These are phyloP conservation scores for Maudiozyma turicensis DNA, from an alignment of 805 yeast species.

Conservation along the genomic window DNA sequence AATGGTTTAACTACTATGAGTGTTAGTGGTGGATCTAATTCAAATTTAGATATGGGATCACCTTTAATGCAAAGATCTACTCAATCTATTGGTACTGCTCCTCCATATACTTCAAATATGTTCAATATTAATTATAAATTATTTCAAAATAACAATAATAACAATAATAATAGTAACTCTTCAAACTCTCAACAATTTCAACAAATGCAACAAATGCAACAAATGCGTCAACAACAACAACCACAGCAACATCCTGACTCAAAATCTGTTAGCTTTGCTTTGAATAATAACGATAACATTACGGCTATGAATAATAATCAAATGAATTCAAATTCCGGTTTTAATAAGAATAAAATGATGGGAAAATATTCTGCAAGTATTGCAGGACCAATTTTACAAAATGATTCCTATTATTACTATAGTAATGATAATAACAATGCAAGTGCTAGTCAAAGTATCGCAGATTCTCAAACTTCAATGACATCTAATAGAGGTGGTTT, in stretches of 20 bases:
- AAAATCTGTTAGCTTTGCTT: slow-evolving; percentile 21
- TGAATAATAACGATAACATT: slow-evolving; percentile 2
- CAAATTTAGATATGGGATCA: slow-evolving; percentile 6
- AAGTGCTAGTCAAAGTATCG: background rate
- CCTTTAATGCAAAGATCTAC: slow-evolving; percentile 21
- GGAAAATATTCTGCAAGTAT: slow-evolving; percentile 24
- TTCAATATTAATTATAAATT: slow-evolving; percentile 2
- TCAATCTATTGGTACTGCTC: slow-evolving; percentile 27
- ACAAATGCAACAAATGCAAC: background rate
- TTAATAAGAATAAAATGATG: slow-evolving; percentile 8
- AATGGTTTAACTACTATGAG: background rate
- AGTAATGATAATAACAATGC: background rate
- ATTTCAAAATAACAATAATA: background rate
- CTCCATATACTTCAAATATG: slow-evolving; percentile 13
- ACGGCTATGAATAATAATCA: background rate
- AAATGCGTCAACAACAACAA: background rate
- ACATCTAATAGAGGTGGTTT: slow-evolving; percentile 15
- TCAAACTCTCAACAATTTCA: background rate
- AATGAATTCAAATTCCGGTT: background rate
- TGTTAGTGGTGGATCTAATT: background rate
- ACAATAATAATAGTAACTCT: background rate
- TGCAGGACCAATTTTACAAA: slow-evolving; percentile 12
- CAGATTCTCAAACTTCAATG: background rate
- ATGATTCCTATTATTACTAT: slow-evolving; percentile 2
- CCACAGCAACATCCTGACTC: slow-evolving; percentile 8